These are phyloP conservation scores for Bacidia rubella DNA, from an alignment of 495 filamentous ascomycete species.

Conservation along the genomic window DNA sequence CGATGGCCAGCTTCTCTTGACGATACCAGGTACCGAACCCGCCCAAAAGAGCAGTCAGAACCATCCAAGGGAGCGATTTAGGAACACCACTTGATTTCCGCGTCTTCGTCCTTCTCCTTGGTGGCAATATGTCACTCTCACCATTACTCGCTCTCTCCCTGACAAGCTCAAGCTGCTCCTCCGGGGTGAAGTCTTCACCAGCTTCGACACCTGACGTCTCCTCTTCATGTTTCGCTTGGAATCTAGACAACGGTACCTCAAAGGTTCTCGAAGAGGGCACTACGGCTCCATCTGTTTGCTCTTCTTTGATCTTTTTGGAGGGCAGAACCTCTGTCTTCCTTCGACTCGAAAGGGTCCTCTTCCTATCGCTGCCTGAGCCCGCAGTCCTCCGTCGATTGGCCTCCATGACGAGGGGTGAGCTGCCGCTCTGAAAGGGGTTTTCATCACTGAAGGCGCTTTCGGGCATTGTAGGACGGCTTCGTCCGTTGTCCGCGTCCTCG, in stretches of 20 bases:
- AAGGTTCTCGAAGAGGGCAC: slow-evolving; percentile 32
- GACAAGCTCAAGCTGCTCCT: slow-evolving; percentile 66
- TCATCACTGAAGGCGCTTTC: slow-evolving; percentile 66
- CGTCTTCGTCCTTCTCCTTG: slow-evolving; percentile 19
- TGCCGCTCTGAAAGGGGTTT: slow-evolving; percentile 90
- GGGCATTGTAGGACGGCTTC: slow-evolving; percentile 21
- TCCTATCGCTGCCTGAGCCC: slow-evolving; percentile 29
- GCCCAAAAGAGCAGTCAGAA: slow-evolving; percentile 49
- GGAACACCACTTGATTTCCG: slow-evolving; percentile 25
- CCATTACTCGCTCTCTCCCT: slow-evolving; percentile 40
- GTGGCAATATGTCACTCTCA: slow-evolving; percentile 19
- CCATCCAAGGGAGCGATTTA: slow-evolving; percentile 47
- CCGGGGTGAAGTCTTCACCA: slow-evolving; percentile 88
- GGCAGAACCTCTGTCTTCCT: slow-evolving; percentile 22
- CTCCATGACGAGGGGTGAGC: slow-evolving; percentile 36
- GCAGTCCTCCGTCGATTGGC: slow-evolving; percentile 19
- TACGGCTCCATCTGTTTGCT: slow-evolving; percentile 27
- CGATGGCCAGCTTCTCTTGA: slow-evolving; percentile 85
- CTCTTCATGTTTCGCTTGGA: slow-evolving; percentile 25
- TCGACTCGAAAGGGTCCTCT: slow-evolving; percentile 35
- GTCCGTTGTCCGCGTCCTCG: slow-evolving; percentile 27
- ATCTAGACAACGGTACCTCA: slow-evolving; percentile 31
- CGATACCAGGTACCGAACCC: slow-evolving; percentile 75
- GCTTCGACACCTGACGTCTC: slow-evolving; percentile 34
- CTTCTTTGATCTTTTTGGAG: background rate